These are phyloP conservation scores for Besnoitia besnoiti DNA, from an alignment of 169 alveolate species.

Conservation along the genomic window DNA sequence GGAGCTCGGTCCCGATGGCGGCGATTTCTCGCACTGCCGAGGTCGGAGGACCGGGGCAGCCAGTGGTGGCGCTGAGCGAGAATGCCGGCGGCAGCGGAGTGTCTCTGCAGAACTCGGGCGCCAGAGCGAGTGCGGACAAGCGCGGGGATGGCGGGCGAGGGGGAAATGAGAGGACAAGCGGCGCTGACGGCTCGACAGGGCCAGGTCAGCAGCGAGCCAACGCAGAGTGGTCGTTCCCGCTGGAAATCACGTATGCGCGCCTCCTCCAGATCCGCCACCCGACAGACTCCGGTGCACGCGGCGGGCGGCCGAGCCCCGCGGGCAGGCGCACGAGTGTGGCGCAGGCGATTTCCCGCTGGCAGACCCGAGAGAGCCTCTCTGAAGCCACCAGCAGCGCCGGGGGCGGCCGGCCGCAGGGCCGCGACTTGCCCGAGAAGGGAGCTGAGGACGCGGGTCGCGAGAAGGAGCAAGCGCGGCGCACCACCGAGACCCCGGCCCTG, in stretches of 20 bases:
- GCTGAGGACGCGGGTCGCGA: too few species aligned
- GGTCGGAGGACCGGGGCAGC: background rate
- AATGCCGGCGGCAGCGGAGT: background rate
- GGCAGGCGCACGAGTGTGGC: background rate
- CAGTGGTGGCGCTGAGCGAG: background rate
- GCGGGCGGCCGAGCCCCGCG: background rate
- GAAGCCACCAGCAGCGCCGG: background rate
- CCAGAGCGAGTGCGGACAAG: too few species aligned
- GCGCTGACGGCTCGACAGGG: background rate
- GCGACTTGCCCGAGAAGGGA: too few species aligned
- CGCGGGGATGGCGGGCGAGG: too few species aligned
- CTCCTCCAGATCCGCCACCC: constrained; percentile 51
- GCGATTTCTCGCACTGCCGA: background rate
- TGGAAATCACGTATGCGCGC: constrained; percentile 40
- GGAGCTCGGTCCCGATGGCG: background rate
- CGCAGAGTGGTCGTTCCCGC: constrained; percentile 47
- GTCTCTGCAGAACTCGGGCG: too few species aligned
- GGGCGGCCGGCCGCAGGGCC: too few species aligned
- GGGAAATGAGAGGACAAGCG: too few species aligned
- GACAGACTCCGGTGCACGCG: background rate
- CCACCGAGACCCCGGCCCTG: background rate
- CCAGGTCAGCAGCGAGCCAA: background rate
- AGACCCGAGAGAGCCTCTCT: background rate
- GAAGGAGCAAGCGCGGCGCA: too few species aligned
- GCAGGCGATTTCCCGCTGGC: background rate